Evolutionary conservation across 2,329 filamentous ascomycete genomes (phyloP), one percentile per base, ranked within the genome.

Genomic region (Aspergillus fijiensis): DNA sequence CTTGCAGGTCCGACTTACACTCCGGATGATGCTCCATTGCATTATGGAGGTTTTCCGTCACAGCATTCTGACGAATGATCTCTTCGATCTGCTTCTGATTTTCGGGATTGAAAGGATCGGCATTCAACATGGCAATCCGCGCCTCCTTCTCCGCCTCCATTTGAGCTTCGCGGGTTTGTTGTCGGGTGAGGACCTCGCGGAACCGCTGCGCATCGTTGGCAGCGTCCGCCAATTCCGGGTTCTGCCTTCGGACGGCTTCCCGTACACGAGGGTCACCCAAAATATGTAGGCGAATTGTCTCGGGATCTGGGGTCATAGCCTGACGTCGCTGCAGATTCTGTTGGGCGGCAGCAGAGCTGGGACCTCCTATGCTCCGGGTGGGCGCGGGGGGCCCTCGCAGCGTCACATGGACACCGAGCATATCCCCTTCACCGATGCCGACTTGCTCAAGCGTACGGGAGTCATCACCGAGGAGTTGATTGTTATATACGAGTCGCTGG

Each of bases 21-120:
- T 98, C 95, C 0, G 95, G 95, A 71, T 96, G 96, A 77, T 98
- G 89, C 78, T 98, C 94, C 84, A 97, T 94, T 48, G 95, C 95
- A 77, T 93, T 95, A 72, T 98, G 92, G 61, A 98, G 77, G 72
- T 99, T 99, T 79, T 97, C 92, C 76, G 94, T 92, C 50, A 99
- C 94, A 16, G 89, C 85, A 78, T 98, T 91, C 77, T 97, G 91
- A 58, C 95, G 88, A 72, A 99, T 99, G 77, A 98, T 96, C 79
- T 99, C 95, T 73, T 95, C 94, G 63, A 99, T 99, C 79, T 89
- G 91, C 51, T 84, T 84, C 78, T 99, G 95, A 9, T 93, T 91
- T 65, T 97, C 93, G 27, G 92, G 80, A 72, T 99, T 94, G 78
- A 98, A 97, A 0, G 94, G 93, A 70, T 99, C 95, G 10, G 92